phyloP scores from a whole-genome alignment of 2,329 filamentous ascomycete genomes.

The Ophiostoma ulmi region DNA sequence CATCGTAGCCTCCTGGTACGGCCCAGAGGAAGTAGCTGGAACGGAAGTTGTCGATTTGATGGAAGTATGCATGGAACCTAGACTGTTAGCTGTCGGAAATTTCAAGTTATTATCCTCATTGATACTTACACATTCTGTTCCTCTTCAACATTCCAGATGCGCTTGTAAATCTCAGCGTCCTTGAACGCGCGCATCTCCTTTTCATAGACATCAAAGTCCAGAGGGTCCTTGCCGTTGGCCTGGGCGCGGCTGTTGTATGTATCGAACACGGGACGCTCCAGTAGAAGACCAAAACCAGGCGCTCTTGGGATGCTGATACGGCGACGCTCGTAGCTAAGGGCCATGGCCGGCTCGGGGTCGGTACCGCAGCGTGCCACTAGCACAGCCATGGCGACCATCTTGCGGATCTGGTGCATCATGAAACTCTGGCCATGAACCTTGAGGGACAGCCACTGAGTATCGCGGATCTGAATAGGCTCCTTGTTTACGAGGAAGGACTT shows the following conservation, averaged over 20 bases:
- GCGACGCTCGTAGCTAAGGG: constrained; percentile 64
- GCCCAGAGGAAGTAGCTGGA: constrained; percentile 70
- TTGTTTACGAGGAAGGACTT: constrained; percentile 80
- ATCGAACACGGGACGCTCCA: constrained; percentile 89
- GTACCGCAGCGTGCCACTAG: constrained; percentile 79
- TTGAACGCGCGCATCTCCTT: constrained; percentile 83
- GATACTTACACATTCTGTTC: constrained; percentile 72
- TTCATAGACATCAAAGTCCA: constrained; percentile 39
- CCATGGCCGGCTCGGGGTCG: constrained; percentile 64
- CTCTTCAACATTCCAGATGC: constrained; percentile 87
- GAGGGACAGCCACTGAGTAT: constrained; percentile 91
- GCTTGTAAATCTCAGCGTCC: constrained; percentile 81
- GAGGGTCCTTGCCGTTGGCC: constrained; percentile 37
- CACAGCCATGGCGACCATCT: constrained; percentile 93
- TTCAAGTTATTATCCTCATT: neutral
- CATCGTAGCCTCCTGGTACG: constrained; percentile 62
- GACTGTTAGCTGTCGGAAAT: neutral
- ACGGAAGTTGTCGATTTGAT: constrained; percentile 70
- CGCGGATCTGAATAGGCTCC: constrained; percentile 74
- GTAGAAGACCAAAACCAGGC: constrained; percentile 76
- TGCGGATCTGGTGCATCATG: constrained; percentile 99
- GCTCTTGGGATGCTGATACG: constrained; percentile 90
- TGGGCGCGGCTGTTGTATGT: constrained; percentile 74
- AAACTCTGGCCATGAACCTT: constrained; percentile 98
- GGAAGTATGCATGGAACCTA: constrained; percentile 73